Conservation (phyloP, 208 protist genomes). For the Leptomonas pyrrhocoris region DNA sequence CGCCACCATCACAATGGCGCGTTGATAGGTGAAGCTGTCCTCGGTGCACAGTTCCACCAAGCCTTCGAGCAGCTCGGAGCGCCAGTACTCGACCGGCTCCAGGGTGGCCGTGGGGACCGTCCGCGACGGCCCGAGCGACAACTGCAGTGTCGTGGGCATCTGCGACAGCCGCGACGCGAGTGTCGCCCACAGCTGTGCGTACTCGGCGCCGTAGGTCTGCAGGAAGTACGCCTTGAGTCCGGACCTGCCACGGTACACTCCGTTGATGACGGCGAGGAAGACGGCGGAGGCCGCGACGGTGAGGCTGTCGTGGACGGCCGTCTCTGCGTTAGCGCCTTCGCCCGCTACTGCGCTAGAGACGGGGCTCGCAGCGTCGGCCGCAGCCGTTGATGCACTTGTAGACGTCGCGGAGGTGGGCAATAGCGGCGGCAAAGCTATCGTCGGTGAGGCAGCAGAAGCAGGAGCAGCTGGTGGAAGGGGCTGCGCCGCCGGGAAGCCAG, state of each 20-base stretch:
- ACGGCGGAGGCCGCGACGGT: constrained; percentile 31
- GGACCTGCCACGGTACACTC: constrained; percentile 45
- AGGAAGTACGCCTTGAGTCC: constrained; percentile 50
- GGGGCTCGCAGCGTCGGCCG: background rate
- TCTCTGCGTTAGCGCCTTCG: background rate
- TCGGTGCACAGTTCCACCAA: constrained; percentile 69
- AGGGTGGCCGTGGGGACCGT: constrained; percentile 39
- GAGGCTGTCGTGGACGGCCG: constrained; percentile 7
- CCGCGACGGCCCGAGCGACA: constrained; percentile 28
- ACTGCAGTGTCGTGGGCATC: constrained; percentile 40
- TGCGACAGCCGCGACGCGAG: constrained; percentile 40
- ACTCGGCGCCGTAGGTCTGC: constrained; percentile 36
- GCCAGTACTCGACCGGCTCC: constrained; percentile 52
- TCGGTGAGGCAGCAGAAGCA: background rate
- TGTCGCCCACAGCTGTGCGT: constrained; percentile 43
- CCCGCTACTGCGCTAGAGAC: background rate
- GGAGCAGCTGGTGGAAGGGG: background rate
- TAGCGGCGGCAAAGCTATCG: background rate
- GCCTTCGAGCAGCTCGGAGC: constrained; percentile 65
- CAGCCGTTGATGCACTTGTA: background rate
- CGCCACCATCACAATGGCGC: constrained; percentile 38
- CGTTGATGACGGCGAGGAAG: constrained; percentile 51
- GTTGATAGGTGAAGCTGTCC: constrained; percentile 68
- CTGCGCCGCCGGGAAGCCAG: background rate
- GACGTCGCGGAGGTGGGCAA: background rate